Evolutionary conservation across 768 basidiomycete species (phyloP), one percentile per base, ranked within the genome.

Genomic region (Lactarius deliciosus): DNA sequence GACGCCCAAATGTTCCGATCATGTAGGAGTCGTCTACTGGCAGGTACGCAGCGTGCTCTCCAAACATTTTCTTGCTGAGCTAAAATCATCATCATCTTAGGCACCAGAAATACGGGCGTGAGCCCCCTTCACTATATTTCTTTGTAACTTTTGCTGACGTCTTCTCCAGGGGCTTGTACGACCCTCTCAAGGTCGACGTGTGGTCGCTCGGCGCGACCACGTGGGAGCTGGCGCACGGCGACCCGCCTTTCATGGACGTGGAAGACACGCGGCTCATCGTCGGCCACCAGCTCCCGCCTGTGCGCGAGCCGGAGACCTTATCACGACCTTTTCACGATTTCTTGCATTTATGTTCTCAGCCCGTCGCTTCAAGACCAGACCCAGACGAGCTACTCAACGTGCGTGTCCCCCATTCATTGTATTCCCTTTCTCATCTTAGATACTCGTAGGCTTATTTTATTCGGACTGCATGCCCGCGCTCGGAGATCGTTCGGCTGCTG

Each of bases 41-140:
- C 91, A 92, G 82, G 86, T 82, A 64, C 69, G 82, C 69, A 15
- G 32, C 34, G 1, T 43, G 5, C 20, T 20, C 28, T 56, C 22
- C n/a, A n/a, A 11, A 50, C 22, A 9, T 58, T 18, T 22, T 32
- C 32, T 15, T n/a, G 18, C 40, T 28, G 16, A 30, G 5, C 7
- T 15, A 6, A 30, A 22, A 20, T n/a, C n/a, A n/a, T n/a, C n/a
- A n/a, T n/a, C 22, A 20, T 30, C 15, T 57, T 58, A 81, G 82
- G 89, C 91, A 28, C 91, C 92, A 32, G 91, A 92, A 77, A 81
- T 92, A 69, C 83, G 90, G 77, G 79, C 74, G 90, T 91, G 73
- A 72, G 88, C 75, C 5, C 5, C 40, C 20, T 8, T 25, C 22
- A n/a, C 32, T 41, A 13, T 22, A 7, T 40, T 38, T 38, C 36